Percentiles rank a stretch among this genome's conserved stretches.
phyloP scores from a whole-genome alignment of 2,329 filamentous ascomycete genomes.

The Diaporthe citrichinensis region DNA sequence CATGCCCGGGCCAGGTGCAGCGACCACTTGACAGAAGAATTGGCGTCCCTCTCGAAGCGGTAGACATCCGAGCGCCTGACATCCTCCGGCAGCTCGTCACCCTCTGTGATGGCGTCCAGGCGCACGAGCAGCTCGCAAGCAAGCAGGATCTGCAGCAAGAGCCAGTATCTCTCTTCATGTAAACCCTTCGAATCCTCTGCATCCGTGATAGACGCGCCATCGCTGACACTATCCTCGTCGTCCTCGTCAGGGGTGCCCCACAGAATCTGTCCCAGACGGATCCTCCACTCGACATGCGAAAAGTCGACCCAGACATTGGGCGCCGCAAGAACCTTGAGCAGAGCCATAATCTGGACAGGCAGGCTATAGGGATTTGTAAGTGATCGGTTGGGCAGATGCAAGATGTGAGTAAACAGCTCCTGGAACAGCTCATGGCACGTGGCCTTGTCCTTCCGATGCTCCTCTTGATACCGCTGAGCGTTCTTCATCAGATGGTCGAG shows the following conservation, averaged over 20 bases:
- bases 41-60: constrained; percentile 74
- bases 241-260: constrained; percentile 72
- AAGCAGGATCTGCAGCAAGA: constrained; percentile 75
- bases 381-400: constrained; percentile 69
- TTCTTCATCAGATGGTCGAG: constrained; percentile 72
- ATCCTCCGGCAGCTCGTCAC: constrained; percentile 68
- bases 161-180: constrained; percentile 76
- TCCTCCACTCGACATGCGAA: constrained; percentile 81
- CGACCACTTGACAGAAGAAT: constrained; percentile 76
- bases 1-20: constrained; percentile 74
- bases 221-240: constrained; percentile 67
- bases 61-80: constrained; percentile 70
- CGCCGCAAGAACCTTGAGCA: constrained; percentile 75
- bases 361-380: constrained; percentile 73
- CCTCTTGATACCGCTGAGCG: constrained; percentile 67
- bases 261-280: constrained; percentile 79
- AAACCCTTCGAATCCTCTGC: constrained; percentile 64
- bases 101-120: constrained; percentile 73
- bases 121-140: constrained; percentile 76
- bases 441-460: constrained; percentile 63
- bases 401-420: constrained; percentile 72
- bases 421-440: constrained; percentile 72
- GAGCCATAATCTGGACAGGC: constrained; percentile 77
- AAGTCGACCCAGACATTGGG: constrained; percentile 83
- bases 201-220: constrained; percentile 66